phyloP scores from a whole-genome alignment of 2,329 filamentous ascomycete species.

The Clonostachys chloroleuca region DNA sequence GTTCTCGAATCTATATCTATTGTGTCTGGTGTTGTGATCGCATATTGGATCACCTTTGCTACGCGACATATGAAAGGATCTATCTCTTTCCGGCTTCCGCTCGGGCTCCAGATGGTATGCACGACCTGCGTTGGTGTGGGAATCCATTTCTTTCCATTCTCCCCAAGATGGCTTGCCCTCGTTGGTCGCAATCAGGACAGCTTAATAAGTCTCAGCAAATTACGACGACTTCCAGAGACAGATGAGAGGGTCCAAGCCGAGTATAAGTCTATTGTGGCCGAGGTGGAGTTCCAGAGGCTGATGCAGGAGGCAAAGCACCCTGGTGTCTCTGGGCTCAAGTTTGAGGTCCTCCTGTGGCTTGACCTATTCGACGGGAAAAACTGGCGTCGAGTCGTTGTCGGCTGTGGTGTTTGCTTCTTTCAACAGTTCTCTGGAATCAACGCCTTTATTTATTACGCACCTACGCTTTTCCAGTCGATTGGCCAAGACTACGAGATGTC shows the following conservation, averaged over 20 bases:
- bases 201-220: conserved; percentile 46
- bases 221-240: conserved; percentile 8
- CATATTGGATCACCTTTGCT: conserved; percentile 16
- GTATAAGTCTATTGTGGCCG: conserved; percentile 8
- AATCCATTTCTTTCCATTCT: conserved; percentile 61
- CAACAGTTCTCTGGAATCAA: conserved; percentile 28
- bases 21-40: conserved; percentile 17
- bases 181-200: conserved; percentile 53
- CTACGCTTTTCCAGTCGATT: conserved; percentile 32
- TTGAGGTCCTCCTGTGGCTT: conserved; percentile 37
- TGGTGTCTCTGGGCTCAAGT: conserved; percentile 3
- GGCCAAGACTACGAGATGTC: conserved; percentile 24
- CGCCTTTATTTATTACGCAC: conserved; percentile 40
- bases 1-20: conserved; percentile 17
- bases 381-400: conserved; percentile 32
- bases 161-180: conserved; percentile 52
- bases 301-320: neutral
- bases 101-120: conserved; percentile 4
- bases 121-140: neutral
- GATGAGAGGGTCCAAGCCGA: conserved; percentile 10
- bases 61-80: conserved; percentile 9
- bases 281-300: conserved; percentile 4
- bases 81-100: conserved; percentile 3
- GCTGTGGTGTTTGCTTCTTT: conserved; percentile 32
- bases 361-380: conserved; percentile 40